Base-by-base conservation (phyloP, 1,284 basidiomycete genomes). In the Puccinia hordei region DNA sequence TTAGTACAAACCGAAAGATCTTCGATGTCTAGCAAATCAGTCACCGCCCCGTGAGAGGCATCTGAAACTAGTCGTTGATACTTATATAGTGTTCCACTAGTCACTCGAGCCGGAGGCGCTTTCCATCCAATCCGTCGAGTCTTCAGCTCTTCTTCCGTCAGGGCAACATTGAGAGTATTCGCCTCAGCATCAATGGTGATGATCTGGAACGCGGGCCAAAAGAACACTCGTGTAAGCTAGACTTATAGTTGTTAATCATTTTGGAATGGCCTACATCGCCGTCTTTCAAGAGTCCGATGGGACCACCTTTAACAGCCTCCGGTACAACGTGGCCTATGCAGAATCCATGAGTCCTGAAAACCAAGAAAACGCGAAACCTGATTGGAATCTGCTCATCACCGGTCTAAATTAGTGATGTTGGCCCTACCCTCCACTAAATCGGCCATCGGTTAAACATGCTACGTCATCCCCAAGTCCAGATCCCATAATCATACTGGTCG, bases 271-370 rank as follows among this genome's bases (percentile, higher is more conserved):
- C 93, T 78, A 90, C 87, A 85, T 97, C 94, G 0, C 94, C 95
- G 84, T 96, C 94, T 82, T 89, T 86, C 6, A 97, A 92, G 30
- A 97, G 89, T 13, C 92, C 94, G 84, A 97, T 96, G 8, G 94
- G 93, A 1, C 94, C 94, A 53, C 94, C 94, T 41, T 91, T 90
- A 84, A 93, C 92, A 8, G 93, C 93, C 86, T 95, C 93, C 30
- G 96, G 96, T 0, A 94, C 93, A 83, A 97, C 93, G 84, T 97
- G 94, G 3, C 94, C 94, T 80, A 95, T 92, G 83, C 91, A 92
- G 88, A 96, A 96, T 19, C 84, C 84, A 81, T 85, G 85, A 46
- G 83, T 71, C 41, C 69, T 81, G n/a, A 13, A 33, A 44, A 53
- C 22, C 9, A n/a, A n/a, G n/a, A n/a, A n/a, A n/a, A n/a, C n/a